Base-by-base conservation (phyloP, 1,284 basidiomycete genomes). In the Pisolithus thermaeus region DNA sequence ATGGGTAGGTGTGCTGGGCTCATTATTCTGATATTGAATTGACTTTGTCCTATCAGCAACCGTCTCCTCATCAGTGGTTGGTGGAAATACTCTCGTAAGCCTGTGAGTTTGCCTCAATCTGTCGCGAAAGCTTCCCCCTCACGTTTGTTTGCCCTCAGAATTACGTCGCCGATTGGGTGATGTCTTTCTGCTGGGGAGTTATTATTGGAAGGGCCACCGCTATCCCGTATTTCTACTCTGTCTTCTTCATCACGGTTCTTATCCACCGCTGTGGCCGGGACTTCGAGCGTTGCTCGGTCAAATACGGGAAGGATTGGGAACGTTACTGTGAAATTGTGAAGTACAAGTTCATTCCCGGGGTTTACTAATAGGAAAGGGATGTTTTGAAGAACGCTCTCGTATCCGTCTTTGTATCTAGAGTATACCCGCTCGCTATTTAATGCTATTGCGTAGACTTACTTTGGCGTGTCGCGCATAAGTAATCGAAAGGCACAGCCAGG, bases 271-370 rank as follows among this genome's bases (percentile, higher is more conserved):
- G 87, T 61, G 81, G 85, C 5, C 83, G 94, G 51, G 94, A 97
- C 76, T 95, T 97, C 69, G 93, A 94, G 68, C 79, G 92, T 54
- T 98, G 95, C 70, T 84, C 85, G 3, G 68, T 82, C 60, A 99
- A 99, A 76, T 99, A 97, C 64, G 92, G 92, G 41, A 91, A 96
- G 61, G 94, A 96, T 67, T 97, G 94, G 94, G 88, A 89, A 20
- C 79, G 81, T 56, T 96, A 95, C 70, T 94, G 92, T 71, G 71
- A 78, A 46, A 71, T 91, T 55, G 93, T 96, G 61, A 87, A 82
- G 67, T 96, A 84, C 73, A 92, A 89, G 69, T 97, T 94, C 66
- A 91, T 97, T 55, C 92, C 92, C 14, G 78, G 78, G 25, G 62
- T 89, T 52, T 88, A 87, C 61, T 80, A 55, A 51, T 52, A 6